phyloP scores from a whole-genome alignment of 2,329 filamentous ascomycete species.

The Claviceps sp. region DNA sequence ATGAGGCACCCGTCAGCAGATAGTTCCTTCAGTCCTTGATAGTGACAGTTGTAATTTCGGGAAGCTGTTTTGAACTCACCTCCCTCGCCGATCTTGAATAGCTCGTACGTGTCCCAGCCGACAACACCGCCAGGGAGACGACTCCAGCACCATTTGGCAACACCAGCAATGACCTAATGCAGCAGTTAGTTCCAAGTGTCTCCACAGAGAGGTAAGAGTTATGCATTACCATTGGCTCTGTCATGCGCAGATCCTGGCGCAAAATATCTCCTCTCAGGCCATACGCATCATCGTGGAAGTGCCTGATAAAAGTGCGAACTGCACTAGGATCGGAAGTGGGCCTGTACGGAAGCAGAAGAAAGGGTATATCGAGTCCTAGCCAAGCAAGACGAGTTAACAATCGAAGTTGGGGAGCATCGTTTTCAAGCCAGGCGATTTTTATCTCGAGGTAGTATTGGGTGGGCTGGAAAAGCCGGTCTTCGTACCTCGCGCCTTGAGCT shows the following conservation, averaged over 20 bases:
- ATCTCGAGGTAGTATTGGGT: neutral
- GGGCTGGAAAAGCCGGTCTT: conserved; percentile 5
- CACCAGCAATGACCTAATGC: conserved; percentile 71
- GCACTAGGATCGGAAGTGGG: conserved; percentile 85
- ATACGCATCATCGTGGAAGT: conserved; percentile 68
- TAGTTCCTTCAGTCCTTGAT: neutral
- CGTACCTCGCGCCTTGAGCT: conserved; percentile 90
- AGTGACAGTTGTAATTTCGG: no score
- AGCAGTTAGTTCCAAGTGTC: neutral
- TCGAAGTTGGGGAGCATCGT: neutral
- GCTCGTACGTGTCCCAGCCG: conserved; percentile 92
- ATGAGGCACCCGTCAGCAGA: neutral
- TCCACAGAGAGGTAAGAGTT: neutral
- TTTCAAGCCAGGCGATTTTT: neutral
- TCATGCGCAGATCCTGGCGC: conserved; percentile 77
- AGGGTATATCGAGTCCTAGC: conserved; percentile 74
- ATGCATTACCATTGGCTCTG: conserved; percentile 75
- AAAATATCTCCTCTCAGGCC: conserved; percentile 56
- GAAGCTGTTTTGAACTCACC: conserved; percentile 36
- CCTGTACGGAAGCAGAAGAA: conserved; percentile 86
- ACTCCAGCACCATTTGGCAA: conserved; percentile 98
- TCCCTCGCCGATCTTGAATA: conserved; percentile 88
- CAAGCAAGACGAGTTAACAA: conserved; percentile 1
- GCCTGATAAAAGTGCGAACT: conserved; percentile 81
- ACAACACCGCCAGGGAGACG: conserved; percentile 82